Conservation (phyloP, 176 grass and related monocot species). For the Phoenix roebelenii region DNA sequence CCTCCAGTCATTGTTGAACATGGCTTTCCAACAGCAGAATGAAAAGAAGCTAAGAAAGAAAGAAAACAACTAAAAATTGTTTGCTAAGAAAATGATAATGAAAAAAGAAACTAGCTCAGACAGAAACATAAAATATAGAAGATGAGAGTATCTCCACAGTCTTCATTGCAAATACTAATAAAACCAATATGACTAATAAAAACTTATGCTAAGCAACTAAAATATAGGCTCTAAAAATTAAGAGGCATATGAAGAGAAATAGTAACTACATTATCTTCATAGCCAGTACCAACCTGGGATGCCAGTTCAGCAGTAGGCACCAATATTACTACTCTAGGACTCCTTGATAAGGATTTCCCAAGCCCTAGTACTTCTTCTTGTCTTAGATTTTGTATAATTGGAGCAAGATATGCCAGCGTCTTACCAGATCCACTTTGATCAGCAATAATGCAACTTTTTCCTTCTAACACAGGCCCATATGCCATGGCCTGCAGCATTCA, state of each 20-base stretch:
- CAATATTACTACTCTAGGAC: slow-evolving; percentile 69
- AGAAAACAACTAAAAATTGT: too few species aligned
- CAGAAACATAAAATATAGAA: too few species aligned
- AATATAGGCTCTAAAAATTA: too few species aligned
- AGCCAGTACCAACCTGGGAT: slow-evolving; percentile 48
- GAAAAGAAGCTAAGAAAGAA: too few species aligned
- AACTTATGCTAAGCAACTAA: too few species aligned
- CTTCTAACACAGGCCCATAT: slow-evolving; percentile 56
- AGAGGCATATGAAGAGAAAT: background rate
- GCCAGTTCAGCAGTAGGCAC: slow-evolving; percentile 85
- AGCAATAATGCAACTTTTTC: slow-evolving; percentile 81
- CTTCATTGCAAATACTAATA: too few species aligned
- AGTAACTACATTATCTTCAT: background rate
- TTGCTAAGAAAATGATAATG: too few species aligned
- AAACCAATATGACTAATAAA: too few species aligned
- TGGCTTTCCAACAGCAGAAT: too few species aligned
- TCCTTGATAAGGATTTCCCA: slow-evolving; percentile 46
- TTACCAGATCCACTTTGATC: slow-evolving; percentile 98
- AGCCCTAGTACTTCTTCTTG: slow-evolving; percentile 58
- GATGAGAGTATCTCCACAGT: too few species aligned
- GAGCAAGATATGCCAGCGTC: slow-evolving; percentile 78
- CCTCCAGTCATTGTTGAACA: too few species aligned
- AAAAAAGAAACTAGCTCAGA: too few species aligned
- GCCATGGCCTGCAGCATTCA: slow-evolving; percentile 53
- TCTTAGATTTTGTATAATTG: slow-evolving; percentile 63